Percentiles rank a stretch among this genome's conserved stretches.
These are phyloP conservation scores for Allium fistulosum DNA, from an alignment of 106 monocot genomes.

Conservation along the genomic window DNA sequence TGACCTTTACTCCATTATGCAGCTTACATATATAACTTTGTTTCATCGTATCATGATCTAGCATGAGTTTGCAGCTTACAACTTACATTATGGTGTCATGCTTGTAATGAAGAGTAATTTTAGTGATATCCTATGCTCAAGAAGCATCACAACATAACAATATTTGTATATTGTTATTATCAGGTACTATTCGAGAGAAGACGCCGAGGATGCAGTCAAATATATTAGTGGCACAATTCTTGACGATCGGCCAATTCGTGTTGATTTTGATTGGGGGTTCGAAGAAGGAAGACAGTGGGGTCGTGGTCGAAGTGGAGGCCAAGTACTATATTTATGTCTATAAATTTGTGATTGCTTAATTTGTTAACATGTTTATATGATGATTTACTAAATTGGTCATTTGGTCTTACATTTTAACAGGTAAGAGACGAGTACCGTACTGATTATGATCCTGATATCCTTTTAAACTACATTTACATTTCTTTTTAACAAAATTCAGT, in stretches of 20 bases:
- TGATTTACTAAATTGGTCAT: slow-evolving; percentile 7
- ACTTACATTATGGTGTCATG: too few relatives aligned
- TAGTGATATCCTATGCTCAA: too few relatives aligned
- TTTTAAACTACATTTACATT: slow-evolving; percentile 13
- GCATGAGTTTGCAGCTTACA: too few relatives aligned
- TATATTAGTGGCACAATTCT: slow-evolving; percentile 97
- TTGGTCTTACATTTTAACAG: slow-evolving; percentile 31
- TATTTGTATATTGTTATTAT: slow-evolving; percentile 12
- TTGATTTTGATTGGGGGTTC: slow-evolving; percentile 99
- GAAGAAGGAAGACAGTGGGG: slow-evolving; percentile 99
- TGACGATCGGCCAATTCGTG: slow-evolving; percentile 96
- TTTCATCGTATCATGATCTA: too few relatives aligned
- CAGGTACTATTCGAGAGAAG: slow-evolving; percentile 88
- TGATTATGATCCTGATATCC: slow-evolving; percentile 99
- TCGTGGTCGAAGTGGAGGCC: slow-evolving; percentile 98
- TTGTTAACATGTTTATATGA: background rate
- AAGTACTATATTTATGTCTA: slow-evolving; percentile 28
- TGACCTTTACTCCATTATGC: too few relatives aligned
- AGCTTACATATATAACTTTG: too few relatives aligned
- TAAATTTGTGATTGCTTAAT: background rate
- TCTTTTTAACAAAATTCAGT: background rate
- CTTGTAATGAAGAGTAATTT: too few relatives aligned
- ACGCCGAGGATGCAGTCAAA: slow-evolving; percentile 94
- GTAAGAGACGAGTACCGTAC: slow-evolving; percentile 99
- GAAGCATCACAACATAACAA: too few relatives aligned